Conservation (phyloP, 257 asterid genomes). For the Ligustrum vulgare region DNA sequence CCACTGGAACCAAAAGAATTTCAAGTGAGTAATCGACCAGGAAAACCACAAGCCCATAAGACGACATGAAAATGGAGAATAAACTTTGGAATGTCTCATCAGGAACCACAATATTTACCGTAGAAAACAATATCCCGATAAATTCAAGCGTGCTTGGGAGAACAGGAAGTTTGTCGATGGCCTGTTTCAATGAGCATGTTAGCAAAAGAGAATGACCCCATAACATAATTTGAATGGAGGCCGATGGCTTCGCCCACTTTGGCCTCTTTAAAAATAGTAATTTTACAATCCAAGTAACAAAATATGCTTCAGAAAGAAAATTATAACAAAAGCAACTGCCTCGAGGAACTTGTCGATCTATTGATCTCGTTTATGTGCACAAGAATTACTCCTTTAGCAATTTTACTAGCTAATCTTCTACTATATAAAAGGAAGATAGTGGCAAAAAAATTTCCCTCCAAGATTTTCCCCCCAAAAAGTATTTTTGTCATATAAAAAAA, state of each 20-base stretch:
- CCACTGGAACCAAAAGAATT: conserved; percentile 59
- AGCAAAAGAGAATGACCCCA: not conserved
- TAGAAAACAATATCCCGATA: conserved; percentile 68
- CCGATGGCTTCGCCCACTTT: not conserved
- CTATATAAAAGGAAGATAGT: too few relatives aligned
- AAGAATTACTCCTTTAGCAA: too few relatives aligned
- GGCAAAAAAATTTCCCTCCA: too few relatives aligned
- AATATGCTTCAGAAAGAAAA: not conserved
- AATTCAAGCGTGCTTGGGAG: conserved; percentile 75
- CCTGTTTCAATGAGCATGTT: conserved; percentile 35
- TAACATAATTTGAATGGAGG: not conserved
- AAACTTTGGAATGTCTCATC: not conserved
- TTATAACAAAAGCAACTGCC: not conserved
- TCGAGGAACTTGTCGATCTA: not conserved
- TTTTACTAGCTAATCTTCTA: too few relatives aligned
- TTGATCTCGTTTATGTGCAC: too few relatives aligned
- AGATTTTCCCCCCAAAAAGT: too few relatives aligned
- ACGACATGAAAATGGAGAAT: conserved; percentile 11
- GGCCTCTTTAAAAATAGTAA: not conserved
- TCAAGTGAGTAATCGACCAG: conserved; percentile 23
- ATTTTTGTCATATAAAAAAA: too few relatives aligned
- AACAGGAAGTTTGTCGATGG: conserved; percentile 74
- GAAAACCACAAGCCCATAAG: conserved; percentile 5
- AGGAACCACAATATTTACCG: conserved; percentile 51
- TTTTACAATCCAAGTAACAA: not conserved